Base-by-base conservation (phyloP, 805 yeast genomes). In the Jamesozyma jinghongensis region DNA sequence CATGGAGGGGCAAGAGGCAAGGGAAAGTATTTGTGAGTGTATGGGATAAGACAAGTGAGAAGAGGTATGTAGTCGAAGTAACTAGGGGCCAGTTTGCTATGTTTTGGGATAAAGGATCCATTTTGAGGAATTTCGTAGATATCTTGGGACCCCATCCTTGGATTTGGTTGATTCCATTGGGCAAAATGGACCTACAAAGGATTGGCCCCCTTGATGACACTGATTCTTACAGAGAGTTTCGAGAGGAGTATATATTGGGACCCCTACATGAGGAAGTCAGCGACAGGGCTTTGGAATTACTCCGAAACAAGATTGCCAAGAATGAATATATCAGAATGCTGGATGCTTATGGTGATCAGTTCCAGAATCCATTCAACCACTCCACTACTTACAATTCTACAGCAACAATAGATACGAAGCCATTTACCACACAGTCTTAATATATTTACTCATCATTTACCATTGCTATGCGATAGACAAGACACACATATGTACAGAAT, bases 1-100 rank as follows among this genome's bases (percentile, higher is more conserved):
- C 41, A 6, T 14, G 30, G 13, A 29, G 22, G 11, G 16, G n/a
- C 11, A 29, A 35, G 34, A 32, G 19, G 19, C 30, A 35, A 20
- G 27, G 30, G 13, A 49, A 48, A 35, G 51, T 52, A 36, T 57
- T 32, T 40, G 62, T 63, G 27, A 56, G 60, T 37, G 49, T 45
- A 39, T 37, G 41, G 5, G 63, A 66, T 29, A 52, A 52, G 7
- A 69, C 66, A 11, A 11, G 6, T 10, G 17, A 29, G 1, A 42
- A 50, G 13, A 56, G 79, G 32, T 75, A 65, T 47, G 63, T 78
- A 41, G 55, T 77, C 1, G 55, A 54, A 40, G 61, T 67, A 34
- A 62, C 63, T 4, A 37, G 38, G 1, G 47, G 50, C 16, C 59
- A 54, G 3, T 55, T 56, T 11, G 38, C 31, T 31, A 41, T 46